Percentiles rank a stretch among this genome's conserved stretches.
Evolutionary conservation across 1,284 basidiomycete species (phyloP).

Genomic region (Ganoderma sinense): DNA sequence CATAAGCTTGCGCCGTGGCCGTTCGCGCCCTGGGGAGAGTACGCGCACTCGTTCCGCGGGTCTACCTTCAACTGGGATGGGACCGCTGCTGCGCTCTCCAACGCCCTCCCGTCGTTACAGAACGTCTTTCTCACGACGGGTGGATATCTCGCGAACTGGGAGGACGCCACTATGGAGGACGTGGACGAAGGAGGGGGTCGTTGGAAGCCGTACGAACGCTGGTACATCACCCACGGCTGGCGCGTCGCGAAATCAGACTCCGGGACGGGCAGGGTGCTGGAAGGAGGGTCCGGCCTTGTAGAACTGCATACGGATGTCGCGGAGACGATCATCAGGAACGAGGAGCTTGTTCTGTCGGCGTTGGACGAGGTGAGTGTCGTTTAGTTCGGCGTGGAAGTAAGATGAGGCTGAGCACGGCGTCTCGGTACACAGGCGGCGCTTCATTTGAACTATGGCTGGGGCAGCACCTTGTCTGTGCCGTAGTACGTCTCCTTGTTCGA

Average conservation of each 20-base stretch:
- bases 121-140: neutral
- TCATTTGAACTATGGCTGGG: neutral
- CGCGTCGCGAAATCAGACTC: neutral
- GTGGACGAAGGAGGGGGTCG: neutral
- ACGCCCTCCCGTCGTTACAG: neutral
- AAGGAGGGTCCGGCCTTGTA: neutral
- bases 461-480: neutral
- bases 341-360: neutral
- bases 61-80: neutral
- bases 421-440: neutral
- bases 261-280: neutral
- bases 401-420: neutral
- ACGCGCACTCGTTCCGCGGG: neutral
- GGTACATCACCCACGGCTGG: neutral
- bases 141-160: neutral
- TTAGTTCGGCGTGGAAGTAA: neutral
- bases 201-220: neutral
- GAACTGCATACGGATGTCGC: neutral
- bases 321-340: neutral
- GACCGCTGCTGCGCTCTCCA: neutral
- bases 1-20: neutral
- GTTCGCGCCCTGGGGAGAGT: neutral
- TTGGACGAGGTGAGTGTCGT: neutral
- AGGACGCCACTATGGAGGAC: neutral
- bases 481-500: too few species aligned